These are phyloP conservation scores for Gleditsia sinensis DNA, from an alignment of 306 rosid genomes.

Conservation along the genomic window DNA sequence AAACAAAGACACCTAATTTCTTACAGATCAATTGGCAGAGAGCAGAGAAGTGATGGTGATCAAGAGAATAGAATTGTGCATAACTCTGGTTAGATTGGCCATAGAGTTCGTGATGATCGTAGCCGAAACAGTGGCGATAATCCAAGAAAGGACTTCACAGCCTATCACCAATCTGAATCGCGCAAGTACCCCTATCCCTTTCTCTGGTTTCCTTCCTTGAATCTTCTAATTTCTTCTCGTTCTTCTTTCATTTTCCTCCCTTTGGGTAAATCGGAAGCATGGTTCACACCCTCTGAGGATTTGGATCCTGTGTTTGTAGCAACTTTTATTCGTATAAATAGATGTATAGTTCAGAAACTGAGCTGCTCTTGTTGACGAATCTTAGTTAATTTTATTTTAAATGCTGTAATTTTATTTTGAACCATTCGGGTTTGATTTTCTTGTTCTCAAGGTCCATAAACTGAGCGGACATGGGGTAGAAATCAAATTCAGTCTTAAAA, in stretches of 20 bases:
- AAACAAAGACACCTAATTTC: background rate
- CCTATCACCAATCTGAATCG: conserved; percentile 28
- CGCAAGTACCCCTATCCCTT: conserved; percentile 47
- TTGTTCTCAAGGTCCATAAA: no score
- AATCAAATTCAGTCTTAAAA: no score
- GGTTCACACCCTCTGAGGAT: no score
- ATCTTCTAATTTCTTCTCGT: background rate
- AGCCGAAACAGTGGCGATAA: conserved; percentile 61
- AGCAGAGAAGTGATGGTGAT: conserved; percentile 47
- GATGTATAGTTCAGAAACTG: background rate
- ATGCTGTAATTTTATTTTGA: no score
- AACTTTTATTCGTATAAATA: background rate
- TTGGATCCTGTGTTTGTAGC: no score
- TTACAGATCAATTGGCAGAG: background rate
- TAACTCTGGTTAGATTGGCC: conserved; percentile 62
- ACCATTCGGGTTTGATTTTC: no score
- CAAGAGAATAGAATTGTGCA: conserved; percentile 62
- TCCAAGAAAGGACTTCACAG: conserved; percentile 46
- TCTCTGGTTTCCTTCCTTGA: conserved; percentile 62
- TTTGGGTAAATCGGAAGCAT: background rate
- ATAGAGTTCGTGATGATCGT: conserved; percentile 66
- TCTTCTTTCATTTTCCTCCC: background rate
- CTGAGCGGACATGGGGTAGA: no score
- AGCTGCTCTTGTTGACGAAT: background rate
- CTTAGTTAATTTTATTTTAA: no score